Percentiles rank a stretch among this genome's conserved stretches.
These are phyloP conservation scores for Nannochloropsis oceanica DNA, from an alignment of 108 stramenopile species.

Conservation along the genomic window DNA sequence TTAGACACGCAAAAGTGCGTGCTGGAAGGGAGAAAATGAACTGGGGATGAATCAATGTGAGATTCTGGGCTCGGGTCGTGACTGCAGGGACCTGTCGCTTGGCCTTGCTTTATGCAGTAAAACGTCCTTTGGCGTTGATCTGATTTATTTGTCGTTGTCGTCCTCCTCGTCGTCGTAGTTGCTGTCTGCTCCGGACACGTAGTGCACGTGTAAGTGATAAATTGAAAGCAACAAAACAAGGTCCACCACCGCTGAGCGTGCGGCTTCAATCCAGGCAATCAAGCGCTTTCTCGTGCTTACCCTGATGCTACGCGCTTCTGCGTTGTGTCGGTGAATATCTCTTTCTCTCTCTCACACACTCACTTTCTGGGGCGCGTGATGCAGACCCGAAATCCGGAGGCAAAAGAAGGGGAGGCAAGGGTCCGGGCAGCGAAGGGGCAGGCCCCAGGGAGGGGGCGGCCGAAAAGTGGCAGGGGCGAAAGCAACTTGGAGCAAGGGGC, in stretches of 20 bases:
- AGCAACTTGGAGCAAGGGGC: background rate
- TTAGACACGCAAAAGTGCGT: too few relatives aligned
- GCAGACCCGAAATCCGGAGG: background rate
- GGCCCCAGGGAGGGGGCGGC: background rate
- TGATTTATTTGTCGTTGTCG: too few relatives aligned
- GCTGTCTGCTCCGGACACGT: too few relatives aligned
- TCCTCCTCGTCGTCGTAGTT: too few relatives aligned
- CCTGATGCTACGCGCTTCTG: background rate
- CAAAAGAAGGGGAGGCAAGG: background rate
- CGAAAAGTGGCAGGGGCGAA: background rate
- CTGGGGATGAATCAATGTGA: too few relatives aligned
- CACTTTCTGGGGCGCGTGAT: background rate
- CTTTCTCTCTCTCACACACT: too few relatives aligned
- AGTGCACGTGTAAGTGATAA: background rate
- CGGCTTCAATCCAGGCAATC: background rate
- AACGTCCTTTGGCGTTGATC: too few relatives aligned
- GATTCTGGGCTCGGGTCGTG: too few relatives aligned
- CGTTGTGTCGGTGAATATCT: background rate
- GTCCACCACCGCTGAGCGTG: background rate
- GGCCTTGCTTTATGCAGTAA: too few relatives aligned
- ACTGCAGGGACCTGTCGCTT: too few relatives aligned
- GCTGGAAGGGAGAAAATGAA: too few relatives aligned
- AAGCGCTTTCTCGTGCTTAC: background rate
- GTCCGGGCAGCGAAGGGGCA: background rate
- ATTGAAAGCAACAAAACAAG: background rate